Evolutionary conservation across 2,329 filamentous ascomycete species (phyloP).

Genomic region (Fusarium xylarioides): DNA sequence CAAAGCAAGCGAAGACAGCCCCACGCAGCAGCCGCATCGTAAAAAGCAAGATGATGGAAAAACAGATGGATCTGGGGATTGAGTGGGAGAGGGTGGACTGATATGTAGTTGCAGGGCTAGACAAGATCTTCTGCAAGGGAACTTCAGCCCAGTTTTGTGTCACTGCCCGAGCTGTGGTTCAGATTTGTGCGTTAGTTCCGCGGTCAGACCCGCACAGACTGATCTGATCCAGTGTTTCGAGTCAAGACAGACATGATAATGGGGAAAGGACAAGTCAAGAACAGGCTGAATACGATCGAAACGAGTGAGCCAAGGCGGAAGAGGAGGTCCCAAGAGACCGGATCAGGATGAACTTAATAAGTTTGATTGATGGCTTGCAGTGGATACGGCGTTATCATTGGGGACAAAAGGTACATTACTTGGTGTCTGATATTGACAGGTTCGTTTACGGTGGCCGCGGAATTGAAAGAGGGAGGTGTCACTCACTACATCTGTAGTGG

Average conservation of each 20-base stretch:
- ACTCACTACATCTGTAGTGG: not conserved
- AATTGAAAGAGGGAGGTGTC: not conserved
- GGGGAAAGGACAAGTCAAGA: not conserved
- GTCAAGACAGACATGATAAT: not conserved
- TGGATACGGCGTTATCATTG: not conserved
- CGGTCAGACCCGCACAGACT: constrained; percentile 3
- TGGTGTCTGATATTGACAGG: not conserved
- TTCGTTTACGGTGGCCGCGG: not conserved
- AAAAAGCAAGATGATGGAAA: not conserved
- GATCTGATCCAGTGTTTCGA: not conserved
- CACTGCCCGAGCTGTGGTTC: not conserved
- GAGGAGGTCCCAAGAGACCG: not conserved
- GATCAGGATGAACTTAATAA: not conserved
- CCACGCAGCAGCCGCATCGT: constrained; percentile 8
- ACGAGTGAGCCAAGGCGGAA: not conserved
- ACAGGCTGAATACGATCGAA: not conserved
- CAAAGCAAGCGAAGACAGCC: constrained; percentile 11
- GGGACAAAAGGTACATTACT: not conserved
- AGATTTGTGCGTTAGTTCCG: not conserved
- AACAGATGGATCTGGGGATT: not conserved
- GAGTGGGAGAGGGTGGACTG: not conserved
- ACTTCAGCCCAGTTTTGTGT: not conserved
- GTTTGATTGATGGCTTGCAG: not conserved
- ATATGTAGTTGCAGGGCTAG: not conserved
- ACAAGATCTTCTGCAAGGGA: not conserved